phyloP scores from a whole-genome alignment of 768 basidiomycete genomes.

The Leccinum subgranulosum region DNA sequence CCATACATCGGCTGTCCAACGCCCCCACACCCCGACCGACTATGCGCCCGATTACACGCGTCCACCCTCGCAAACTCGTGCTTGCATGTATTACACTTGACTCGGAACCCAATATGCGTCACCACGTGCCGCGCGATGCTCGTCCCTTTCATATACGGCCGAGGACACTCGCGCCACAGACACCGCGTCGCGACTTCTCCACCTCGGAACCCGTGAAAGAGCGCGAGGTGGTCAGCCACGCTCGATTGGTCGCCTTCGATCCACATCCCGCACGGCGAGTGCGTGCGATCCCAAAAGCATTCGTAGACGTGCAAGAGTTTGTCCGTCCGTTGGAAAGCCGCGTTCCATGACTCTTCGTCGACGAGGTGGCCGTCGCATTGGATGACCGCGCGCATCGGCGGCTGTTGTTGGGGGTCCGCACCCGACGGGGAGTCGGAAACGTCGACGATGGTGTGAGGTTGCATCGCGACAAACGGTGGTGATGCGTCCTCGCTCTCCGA shows the following conservation, averaged over 20 bases:
- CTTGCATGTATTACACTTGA: conserved; percentile 29
- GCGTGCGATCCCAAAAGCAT: conserved; percentile 26
- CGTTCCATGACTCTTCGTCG: conserved; percentile 29
- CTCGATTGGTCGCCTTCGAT: conserved; percentile 33
- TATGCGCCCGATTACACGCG: conserved; percentile 33
- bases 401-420: background rate
- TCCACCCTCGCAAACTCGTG: conserved; percentile 33
- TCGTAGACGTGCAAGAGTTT: conserved; percentile 29
- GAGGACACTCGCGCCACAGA: conserved; percentile 29
- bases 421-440: conserved; percentile 4
- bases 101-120: conserved; percentile 30
- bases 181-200: conserved; percentile 31
- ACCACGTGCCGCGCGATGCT: conserved; percentile 33
- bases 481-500: conserved; percentile 22
- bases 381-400: conserved; percentile 16
- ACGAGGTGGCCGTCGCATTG: conserved; percentile 26
- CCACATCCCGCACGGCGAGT: conserved; percentile 32
- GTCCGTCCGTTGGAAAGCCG: conserved; percentile 20
- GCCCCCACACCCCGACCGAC: conserved; percentile 29
- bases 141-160: conserved; percentile 30
- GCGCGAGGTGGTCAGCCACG: conserved; percentile 32
- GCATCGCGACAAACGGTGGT: conserved; percentile 5
- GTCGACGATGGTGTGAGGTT: conserved; percentile 20
- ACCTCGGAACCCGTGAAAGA: conserved; percentile 29
- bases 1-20: conserved; percentile 31